These are phyloP conservation scores for Glycyrrhiza uralensis DNA, from an alignment of 306 rosid genomes.

Conservation along the genomic window DNA sequence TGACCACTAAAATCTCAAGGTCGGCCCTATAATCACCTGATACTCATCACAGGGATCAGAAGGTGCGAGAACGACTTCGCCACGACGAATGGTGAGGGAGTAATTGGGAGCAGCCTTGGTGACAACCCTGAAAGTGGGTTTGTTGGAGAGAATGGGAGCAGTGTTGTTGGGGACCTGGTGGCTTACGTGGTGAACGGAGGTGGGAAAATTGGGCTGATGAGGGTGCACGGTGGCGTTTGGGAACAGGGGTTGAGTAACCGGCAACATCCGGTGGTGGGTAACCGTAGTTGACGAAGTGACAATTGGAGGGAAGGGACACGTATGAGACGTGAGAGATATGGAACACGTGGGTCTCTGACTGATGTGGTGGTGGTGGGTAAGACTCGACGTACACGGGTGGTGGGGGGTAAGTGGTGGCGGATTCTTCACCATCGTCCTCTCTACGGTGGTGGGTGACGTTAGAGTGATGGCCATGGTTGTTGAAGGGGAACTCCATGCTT, in stretches of 20 bases:
- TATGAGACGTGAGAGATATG: too few relatives aligned
- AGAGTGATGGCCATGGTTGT: too few relatives aligned
- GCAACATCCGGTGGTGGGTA: constrained; percentile 24
- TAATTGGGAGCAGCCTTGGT: constrained; percentile 52
- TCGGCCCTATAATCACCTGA: constrained; percentile 48
- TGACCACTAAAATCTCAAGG: too few relatives aligned
- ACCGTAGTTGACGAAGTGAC: background rate
- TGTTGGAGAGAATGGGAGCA: constrained; percentile 17
- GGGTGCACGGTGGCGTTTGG: constrained; percentile 24
- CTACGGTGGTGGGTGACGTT: too few relatives aligned
- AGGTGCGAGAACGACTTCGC: constrained; percentile 51
- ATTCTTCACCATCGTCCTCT: too few relatives aligned
- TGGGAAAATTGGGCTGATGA: background rate
- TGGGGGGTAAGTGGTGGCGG: too few relatives aligned
- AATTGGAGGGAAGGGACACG: too few relatives aligned
- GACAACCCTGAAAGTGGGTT: constrained; percentile 44
- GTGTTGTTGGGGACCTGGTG: background rate
- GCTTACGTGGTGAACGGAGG: constrained; percentile 28
- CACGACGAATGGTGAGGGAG: constrained; percentile 54
- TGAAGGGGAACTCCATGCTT: too few relatives aligned
- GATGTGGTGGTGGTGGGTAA: too few relatives aligned
- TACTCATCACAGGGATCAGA: constrained; percentile 47
- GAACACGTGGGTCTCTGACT: too few relatives aligned
- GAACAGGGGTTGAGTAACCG: background rate
- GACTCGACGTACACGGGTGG: too few relatives aligned